phyloP scores from a whole-genome alignment of 257 asterid species.

The Solanum gracilifrons region DNA sequence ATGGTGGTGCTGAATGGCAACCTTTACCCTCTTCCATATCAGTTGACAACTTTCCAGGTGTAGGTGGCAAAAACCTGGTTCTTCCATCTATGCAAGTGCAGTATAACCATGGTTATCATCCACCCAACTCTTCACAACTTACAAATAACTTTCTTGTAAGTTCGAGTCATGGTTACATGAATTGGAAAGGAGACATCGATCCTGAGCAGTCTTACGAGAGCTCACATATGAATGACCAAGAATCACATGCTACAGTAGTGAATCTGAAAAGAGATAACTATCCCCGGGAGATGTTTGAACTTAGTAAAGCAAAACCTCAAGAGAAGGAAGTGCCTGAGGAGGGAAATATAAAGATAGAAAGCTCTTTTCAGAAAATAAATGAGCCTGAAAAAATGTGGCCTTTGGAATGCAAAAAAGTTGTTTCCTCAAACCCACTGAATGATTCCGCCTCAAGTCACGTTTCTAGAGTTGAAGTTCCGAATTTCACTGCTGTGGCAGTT shows the following conservation, averaged over 20 bases:
- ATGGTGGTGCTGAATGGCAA: slow-evolving; percentile 38
- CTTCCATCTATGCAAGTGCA: slow-evolving; percentile 5
- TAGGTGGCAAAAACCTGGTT: slow-evolving; percentile 13
- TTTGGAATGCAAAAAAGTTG: slow-evolving; percentile 27
- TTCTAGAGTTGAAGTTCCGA: slow-evolving; percentile 28
- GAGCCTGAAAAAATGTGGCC: slow-evolving; percentile 26
- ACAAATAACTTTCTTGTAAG: slow-evolving; percentile 25
- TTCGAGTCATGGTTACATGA: slow-evolving; percentile 22
- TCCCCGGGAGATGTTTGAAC: slow-evolving; percentile 25
- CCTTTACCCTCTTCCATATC: slow-evolving; percentile 25
- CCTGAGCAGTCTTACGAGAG: slow-evolving; percentile 22
- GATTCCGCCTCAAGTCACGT: slow-evolving; percentile 10
- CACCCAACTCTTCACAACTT: slow-evolving; percentile 24
- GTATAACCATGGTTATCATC: slow-evolving; percentile 27
- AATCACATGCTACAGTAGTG: slow-evolving; percentile 17
- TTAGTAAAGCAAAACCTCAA: slow-evolving; percentile 22
- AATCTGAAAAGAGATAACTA: slow-evolving; percentile 23
- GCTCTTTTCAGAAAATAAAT: slow-evolving; percentile 25
- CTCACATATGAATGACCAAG: slow-evolving; percentile 19
- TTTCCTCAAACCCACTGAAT: slow-evolving; percentile 21
- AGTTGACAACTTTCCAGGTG: slow-evolving; percentile 14
- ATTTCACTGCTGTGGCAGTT: slow-evolving; percentile 15
- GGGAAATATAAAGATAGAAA: slow-evolving; percentile 33
- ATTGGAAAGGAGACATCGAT: slow-evolving; percentile 15
- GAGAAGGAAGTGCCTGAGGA: slow-evolving; percentile 31